Evolutionary conservation across 352 stramenopile species (phyloP).

Genomic region (Globisporangium carolinianum): DNA sequence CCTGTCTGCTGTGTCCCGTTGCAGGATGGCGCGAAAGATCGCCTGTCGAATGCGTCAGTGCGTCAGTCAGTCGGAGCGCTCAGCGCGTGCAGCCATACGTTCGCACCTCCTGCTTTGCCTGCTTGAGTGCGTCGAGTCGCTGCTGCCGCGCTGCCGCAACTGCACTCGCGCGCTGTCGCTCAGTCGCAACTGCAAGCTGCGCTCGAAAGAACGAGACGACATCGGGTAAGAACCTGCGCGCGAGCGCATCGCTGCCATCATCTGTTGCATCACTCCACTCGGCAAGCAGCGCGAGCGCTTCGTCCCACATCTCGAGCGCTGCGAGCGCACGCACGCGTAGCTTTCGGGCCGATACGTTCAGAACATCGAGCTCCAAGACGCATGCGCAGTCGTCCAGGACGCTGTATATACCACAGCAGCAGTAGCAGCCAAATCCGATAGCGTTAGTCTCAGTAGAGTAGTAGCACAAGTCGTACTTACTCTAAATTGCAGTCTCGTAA

Average conservation of each 20-base stretch:
- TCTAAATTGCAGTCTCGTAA: no score
- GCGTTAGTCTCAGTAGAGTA: no score
- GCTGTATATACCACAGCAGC: neutral
- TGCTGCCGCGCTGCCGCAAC: neutral
- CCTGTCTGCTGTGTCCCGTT: slow-evolving; percentile 1
- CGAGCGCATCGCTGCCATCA: neutral
- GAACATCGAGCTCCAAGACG: slow-evolving; percentile 10
- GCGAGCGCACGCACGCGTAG: slow-evolving; percentile 8
- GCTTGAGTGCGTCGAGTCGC: slow-evolving; percentile 4
- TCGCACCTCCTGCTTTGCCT: slow-evolving; percentile 7
- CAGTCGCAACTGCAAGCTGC: slow-evolving; percentile 1
- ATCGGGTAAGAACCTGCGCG: slow-evolving; percentile 1
- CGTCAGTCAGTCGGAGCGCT: neutral
- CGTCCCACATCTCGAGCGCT: slow-evolving; percentile 14
- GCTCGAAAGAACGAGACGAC: slow-evolving; percentile 10
- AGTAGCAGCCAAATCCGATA: neutral
- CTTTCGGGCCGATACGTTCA: slow-evolving; percentile 14
- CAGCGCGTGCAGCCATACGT: neutral
- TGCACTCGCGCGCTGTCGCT: neutral
- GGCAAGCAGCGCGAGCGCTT: slow-evolving; percentile 9
- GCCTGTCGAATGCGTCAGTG: slow-evolving; percentile 2
- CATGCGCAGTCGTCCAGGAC: slow-evolving; percentile 14
- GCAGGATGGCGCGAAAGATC: slow-evolving; percentile 14
- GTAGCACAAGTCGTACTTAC: no score
- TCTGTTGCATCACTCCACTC: neutral